Conservation (phyloP, 2,329 filamentous ascomycete genomes). For the Penicillium sp. region DNA sequence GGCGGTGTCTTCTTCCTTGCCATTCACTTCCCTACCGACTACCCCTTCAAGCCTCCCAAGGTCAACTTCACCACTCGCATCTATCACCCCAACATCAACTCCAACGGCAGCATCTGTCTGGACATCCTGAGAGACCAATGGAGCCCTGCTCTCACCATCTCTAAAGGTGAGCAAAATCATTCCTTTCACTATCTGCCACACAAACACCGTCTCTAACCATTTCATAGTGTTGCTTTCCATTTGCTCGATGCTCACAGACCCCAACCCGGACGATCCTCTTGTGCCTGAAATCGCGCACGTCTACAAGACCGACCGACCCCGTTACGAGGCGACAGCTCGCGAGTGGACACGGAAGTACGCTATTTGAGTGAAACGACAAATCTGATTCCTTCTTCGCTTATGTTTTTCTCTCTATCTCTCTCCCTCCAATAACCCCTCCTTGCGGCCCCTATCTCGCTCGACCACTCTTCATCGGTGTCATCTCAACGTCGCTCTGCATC, state of each 20-base stretch:
- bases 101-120: conserved; percentile 97
- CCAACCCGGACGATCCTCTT: conserved; percentile 97
- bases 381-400: conserved; percentile 28
- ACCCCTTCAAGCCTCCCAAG: conserved; percentile 99
- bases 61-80: conserved; percentile 99
- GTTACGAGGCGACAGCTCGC: conserved; percentile 93
- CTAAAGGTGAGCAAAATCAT: conserved; percentile 70
- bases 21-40: conserved; percentile 99
- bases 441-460: conserved; percentile 7
- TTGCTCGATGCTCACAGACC: conserved; percentile 99
- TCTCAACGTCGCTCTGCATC: conserved; percentile 18
- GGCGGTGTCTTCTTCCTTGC: conserved; percentile 98
- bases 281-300: conserved; percentile 99
- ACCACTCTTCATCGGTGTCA: conserved; percentile 7
- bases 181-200: not conserved
- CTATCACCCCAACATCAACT: conserved; percentile 99
- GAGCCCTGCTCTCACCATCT: conserved; percentile 97
- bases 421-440: conserved; percentile 3
- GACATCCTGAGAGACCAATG: conserved; percentile 99
- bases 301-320: conserved; percentile 96
- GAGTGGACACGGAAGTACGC: conserved; percentile 99
- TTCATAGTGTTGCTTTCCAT: conserved; percentile 85
- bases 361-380: conserved; percentile 58
- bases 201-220: conserved; percentile 7
- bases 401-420: not conserved